Conservation (phyloP, 179 eudicot genomes). For the Nepenthes alata region DNA sequence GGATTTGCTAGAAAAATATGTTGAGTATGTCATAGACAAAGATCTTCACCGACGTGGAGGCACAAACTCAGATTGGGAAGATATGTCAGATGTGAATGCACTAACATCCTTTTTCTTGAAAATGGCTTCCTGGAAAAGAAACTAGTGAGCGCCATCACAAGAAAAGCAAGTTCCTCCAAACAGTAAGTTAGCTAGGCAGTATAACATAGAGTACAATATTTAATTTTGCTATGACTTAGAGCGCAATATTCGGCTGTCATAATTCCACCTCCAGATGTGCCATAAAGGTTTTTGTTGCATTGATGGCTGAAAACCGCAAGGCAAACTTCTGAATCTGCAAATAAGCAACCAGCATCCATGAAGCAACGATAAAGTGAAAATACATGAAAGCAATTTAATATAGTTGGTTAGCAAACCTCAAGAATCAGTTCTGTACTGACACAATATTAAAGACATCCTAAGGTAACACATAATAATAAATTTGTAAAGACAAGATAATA, state of each 20-base stretch:
- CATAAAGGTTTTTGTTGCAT: conserved; percentile 38
- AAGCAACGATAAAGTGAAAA: not conserved
- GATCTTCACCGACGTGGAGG: conserved; percentile 27
- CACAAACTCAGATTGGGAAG: conserved; percentile 45
- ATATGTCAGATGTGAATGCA: conserved; percentile 24
- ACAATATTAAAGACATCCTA: too few relatives aligned
- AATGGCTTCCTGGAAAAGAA: conserved; percentile 31
- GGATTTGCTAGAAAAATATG: not conserved
- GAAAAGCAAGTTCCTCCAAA: not conserved
- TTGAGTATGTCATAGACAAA: conserved; percentile 1
- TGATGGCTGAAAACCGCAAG: conserved; percentile 35
- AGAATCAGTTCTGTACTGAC: not conserved
- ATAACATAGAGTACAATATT: not conserved
- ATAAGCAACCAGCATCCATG: conserved; percentile 6
- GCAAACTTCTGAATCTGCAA: conserved; percentile 87
- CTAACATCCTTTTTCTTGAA: conserved; percentile 19
- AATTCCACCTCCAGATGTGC: conserved; percentile 43
- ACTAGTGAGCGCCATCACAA: not conserved
- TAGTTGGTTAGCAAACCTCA: too few relatives aligned
- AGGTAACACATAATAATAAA: too few relatives aligned
- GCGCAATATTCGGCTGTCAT: not conserved
- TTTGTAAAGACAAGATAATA: too few relatives aligned
- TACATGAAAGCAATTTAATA: too few relatives aligned
- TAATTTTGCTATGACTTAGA: too few relatives aligned
- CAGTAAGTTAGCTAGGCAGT: not conserved